A percentile compares a stretch with the other conserved stretches of the same genome.
These are phyloP conservation scores for Paspalum vaginatum DNA, from an alignment of 176 grass and related monocot genomes.

Conservation along the genomic window DNA sequence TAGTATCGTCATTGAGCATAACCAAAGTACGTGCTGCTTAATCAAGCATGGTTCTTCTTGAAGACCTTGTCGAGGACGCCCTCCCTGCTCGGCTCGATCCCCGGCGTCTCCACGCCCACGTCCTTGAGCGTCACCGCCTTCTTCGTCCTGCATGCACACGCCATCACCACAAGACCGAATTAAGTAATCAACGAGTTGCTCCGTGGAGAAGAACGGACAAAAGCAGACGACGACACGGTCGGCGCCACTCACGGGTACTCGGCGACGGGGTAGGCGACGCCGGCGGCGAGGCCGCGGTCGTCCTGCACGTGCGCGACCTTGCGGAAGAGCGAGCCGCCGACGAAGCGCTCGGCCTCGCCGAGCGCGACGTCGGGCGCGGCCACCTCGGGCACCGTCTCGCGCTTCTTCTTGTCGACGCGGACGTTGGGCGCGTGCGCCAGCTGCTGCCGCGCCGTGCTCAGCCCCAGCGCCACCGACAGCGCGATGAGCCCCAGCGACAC, in stretches of 20 bases:
- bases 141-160: constrained; percentile 7
- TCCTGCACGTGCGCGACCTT: constrained; percentile 77
- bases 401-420: constrained; percentile 81
- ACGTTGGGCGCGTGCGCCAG: constrained; percentile 83
- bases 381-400: constrained; percentile 76
- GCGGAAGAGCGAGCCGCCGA: constrained; percentile 63
- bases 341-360: constrained; percentile 54
- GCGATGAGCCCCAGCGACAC: constrained; percentile 62
- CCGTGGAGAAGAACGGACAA: too few relatives aligned
- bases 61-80: constrained; percentile 26
- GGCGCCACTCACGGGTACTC: constrained; percentile 27
- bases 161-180: too few relatives aligned
- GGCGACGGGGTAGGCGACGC: constrained; percentile 52
- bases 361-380: constrained; percentile 57
- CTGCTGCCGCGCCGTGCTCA: constrained; percentile 69
- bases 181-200: background rate
- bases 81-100: constrained; percentile 33
- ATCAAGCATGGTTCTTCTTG: constrained; percentile 18
- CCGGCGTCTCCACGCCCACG: constrained; percentile 66
- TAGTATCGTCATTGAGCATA: too few relatives aligned
- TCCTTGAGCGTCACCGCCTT: constrained; percentile 79
- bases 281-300: constrained; percentile 48
- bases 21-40: too few relatives aligned
- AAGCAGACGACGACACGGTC: too few relatives aligned
- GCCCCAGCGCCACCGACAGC: constrained; percentile 52